A percentile compares a stretch with the other conserved stretches of the same genome.
Evolutionary conservation across 2,329 filamentous ascomycete genomes (phyloP).

Genomic region (Elsinoe australis): DNA sequence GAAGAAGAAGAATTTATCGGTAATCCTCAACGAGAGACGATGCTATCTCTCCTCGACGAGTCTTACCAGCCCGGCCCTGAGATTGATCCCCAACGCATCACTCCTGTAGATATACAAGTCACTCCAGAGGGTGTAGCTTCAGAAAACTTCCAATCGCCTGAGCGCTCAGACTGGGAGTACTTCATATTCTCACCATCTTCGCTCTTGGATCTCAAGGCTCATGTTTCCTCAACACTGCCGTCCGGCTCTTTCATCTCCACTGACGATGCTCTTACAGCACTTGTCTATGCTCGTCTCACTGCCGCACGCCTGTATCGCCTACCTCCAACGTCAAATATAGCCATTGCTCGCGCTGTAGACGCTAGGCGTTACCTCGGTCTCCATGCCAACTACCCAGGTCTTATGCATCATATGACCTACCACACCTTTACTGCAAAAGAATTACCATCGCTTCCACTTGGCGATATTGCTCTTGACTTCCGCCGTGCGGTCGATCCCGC

Average conservation of each 20-base stretch:
- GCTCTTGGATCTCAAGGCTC: slow-evolving; percentile 40
- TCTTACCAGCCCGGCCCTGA: slow-evolving; percentile 32
- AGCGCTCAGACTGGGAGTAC: slow-evolving; percentile 35
- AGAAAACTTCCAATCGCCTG: slow-evolving; percentile 15
- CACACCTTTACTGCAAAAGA: slow-evolving; percentile 29
- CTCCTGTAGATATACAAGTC: slow-evolving; percentile 12
- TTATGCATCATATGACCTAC: slow-evolving; percentile 43
- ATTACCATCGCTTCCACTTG: slow-evolving; percentile 27
- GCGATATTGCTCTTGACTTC: slow-evolving; percentile 34
- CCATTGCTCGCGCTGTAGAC: slow-evolving; percentile 45
- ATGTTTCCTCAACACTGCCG: slow-evolving; percentile 22
- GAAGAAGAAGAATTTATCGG: slow-evolving; percentile 38
- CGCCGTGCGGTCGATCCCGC: slow-evolving; percentile 35
- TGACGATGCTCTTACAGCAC: slow-evolving; percentile 47
- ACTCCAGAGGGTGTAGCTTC: slow-evolving; percentile 26
- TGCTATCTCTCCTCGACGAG: slow-evolving; percentile 38
- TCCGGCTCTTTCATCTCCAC: slow-evolving; percentile 41
- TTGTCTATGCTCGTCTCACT: slow-evolving; percentile 44
- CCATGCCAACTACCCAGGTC: slow-evolving; percentile 41
- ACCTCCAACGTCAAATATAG: slow-evolving; percentile 22
- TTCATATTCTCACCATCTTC: slow-evolving; percentile 38
- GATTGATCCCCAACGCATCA: slow-evolving; percentile 20
- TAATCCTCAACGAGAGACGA: slow-evolving; percentile 35
- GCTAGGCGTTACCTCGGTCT: slow-evolving; percentile 39
- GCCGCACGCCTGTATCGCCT: slow-evolving; percentile 37